Conservation (phyloP, 2,329 filamentous ascomycete species). For the Ilyonectria mors-panacis region DNA sequence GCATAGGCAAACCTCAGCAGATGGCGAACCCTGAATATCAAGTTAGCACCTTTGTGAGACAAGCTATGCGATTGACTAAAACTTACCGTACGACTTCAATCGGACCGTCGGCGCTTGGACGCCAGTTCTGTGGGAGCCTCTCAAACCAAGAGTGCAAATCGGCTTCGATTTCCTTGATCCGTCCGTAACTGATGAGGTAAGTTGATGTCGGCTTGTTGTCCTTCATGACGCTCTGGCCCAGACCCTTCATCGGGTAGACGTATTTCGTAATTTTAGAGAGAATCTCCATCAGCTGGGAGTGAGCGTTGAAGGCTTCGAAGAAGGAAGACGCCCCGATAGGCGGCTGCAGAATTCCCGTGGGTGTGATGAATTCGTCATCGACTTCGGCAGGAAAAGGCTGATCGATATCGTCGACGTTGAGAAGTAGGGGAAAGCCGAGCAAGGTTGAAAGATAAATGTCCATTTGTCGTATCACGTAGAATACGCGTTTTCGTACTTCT, state of each 20-base stretch:
- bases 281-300: constrained; percentile 75
- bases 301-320: constrained; percentile 77
- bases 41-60: constrained; percentile 27
- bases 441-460: constrained; percentile 79
- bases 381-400: constrained; percentile 76
- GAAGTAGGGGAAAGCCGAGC: constrained; percentile 75
- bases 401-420: constrained; percentile 76
- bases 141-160: constrained; percentile 76
- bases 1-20: constrained; percentile 85
- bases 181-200: constrained; percentile 74
- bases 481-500: constrained; percentile 75
- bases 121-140: constrained; percentile 80
- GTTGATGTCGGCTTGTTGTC: constrained; percentile 62
- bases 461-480: constrained; percentile 79
- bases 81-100: constrained; percentile 82
- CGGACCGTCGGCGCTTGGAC: constrained; percentile 83
- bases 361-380: constrained; percentile 78
- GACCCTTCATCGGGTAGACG: constrained; percentile 75
- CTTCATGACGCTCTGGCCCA: constrained; percentile 63
- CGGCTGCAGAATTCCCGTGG: constrained; percentile 68
- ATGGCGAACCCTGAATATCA: constrained; percentile 72
- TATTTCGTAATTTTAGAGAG: constrained; percentile 75
- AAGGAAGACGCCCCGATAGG: constrained; percentile 71
- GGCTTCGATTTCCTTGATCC: constrained; percentile 75
- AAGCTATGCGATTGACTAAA: not conserved